phyloP scores from a whole-genome alignment of 768 basidiomycete genomes.

The Macrolepiota dolichaula region DNA sequence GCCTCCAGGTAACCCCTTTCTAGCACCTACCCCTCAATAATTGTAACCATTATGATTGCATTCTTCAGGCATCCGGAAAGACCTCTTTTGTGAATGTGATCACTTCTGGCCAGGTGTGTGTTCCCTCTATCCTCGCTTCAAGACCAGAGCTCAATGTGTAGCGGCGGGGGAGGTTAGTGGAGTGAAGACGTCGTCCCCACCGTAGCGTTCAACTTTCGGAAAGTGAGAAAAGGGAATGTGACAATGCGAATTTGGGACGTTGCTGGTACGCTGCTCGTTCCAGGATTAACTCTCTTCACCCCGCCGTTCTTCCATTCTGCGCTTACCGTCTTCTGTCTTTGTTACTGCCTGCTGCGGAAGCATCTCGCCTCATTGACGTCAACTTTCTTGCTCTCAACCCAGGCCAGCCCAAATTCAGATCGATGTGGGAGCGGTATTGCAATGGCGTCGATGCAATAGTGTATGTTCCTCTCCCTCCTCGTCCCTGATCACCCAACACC shows the following conservation, averaged over 20 bases:
- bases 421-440: conserved; percentile 96
- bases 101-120: conserved; percentile 71
- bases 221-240: conserved; percentile 85
- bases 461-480: conserved; percentile 39
- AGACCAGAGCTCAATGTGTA: neutral
- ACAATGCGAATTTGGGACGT: conserved; percentile 96
- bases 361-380: neutral
- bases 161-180: conserved; percentile 59
- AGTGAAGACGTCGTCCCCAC: conserved; percentile 97
- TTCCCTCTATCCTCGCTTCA: neutral
- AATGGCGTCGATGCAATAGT: conserved; percentile 90
- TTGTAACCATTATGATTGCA: neutral
- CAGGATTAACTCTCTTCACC: neutral
- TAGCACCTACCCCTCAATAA: neutral
- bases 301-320: neutral
- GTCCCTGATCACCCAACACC: neutral
- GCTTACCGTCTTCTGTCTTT: neutral
- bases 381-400: conserved; percentile 6
- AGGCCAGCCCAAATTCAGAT: conserved; percentile 92
- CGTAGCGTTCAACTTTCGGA: conserved; percentile 88
- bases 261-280: conserved; percentile 55
- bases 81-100: conserved; percentile 93
- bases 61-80: conserved; percentile 86
- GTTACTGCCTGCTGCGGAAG: neutral
- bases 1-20: conserved; percentile 60